These are phyloP conservation scores for Alnus glutinosa DNA, from an alignment of 306 rosid genomes.

Conservation along the genomic window DNA sequence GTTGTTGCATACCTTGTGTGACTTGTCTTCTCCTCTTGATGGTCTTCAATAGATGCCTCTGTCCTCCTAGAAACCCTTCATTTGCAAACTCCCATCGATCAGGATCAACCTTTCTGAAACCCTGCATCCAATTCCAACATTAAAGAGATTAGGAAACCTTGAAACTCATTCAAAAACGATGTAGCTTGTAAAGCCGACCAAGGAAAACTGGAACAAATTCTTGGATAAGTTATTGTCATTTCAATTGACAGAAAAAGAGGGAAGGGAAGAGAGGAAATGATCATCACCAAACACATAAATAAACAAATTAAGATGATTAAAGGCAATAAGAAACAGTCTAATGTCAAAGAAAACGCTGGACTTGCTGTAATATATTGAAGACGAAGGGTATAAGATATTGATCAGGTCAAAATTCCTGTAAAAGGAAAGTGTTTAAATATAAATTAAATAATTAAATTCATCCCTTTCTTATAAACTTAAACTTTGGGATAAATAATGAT, in stretches of 20 bases:
- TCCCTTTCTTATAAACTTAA: no score
- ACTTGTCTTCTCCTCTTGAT: constrained; percentile 88
- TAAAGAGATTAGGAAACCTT: background rate
- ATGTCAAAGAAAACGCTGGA: background rate
- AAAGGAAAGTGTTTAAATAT: no score
- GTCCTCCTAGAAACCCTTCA: constrained; percentile 89
- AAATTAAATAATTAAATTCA: no score
- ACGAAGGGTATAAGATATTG: background rate
- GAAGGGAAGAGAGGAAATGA: background rate
- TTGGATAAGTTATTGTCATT: background rate
- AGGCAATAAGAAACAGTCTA: background rate
- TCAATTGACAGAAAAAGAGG: background rate
- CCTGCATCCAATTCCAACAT: constrained; percentile 45
- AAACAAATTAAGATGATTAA: background rate
- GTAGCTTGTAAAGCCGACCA: background rate
- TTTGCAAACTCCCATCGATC: constrained; percentile 98
- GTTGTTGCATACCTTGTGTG: constrained; percentile 36
- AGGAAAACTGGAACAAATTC: background rate
- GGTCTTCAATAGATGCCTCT: constrained; percentile 64
- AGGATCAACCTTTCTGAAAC: constrained; percentile 89
- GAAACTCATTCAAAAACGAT: background rate
- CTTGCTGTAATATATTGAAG: background rate
- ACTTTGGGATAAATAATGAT: no score
- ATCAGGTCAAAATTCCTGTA: background rate
- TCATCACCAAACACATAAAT: background rate